Evolutionary conservation across 2,329 filamentous ascomycete genomes (phyloP), one percentile per base, ranked within the genome.

Genomic region (Arthrobotrys entomopaga): DNA sequence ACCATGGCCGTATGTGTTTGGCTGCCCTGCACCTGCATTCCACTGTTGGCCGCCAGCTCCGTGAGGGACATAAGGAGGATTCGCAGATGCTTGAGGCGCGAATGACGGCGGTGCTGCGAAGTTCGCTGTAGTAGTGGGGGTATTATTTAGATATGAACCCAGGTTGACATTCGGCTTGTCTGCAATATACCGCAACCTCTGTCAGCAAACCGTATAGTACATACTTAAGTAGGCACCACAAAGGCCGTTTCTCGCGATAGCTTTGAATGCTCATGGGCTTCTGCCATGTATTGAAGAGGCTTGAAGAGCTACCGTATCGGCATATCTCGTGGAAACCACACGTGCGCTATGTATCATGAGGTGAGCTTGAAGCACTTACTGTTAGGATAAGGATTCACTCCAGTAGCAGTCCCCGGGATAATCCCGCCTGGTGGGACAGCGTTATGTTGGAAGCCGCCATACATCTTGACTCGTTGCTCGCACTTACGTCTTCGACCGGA

Each of bases 81-180:
- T 75, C 15, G 42, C 20, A 58, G 52, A 6, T 16, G 65, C 65
- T 34, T 75, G 71, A 49, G 64, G 58, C 22, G 64, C 65, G 52
- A 75, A 75, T 8, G 52, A 49, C 2, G 71, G 71, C 26, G 71
- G 53, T n/a, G 71, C 49, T 15, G 71, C 71, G 59, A 75, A 75
- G 57, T 75, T 75, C 24, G 71, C 56, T 11, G 71, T 75, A 1
- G 71, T 65, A 3, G 71, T 75, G 15, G 71, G 71, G 54, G 71
- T 75, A 61, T 75, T 75, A 40, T 70, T 69, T 16, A 75, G 58
- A 70, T 75, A 75, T 11, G 71, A 70, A n/a, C 46, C 22, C 46
- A 75, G 22, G 59, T 66, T 73, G n/a, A 65, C 60, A 38, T 49
- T 56, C 26, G 59, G 71, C 48, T 75, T 65, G 43, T 75, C 71